Evolutionary conservation across 257 asterid species (phyloP).

Genomic region (Fraxinus americana): DNA sequence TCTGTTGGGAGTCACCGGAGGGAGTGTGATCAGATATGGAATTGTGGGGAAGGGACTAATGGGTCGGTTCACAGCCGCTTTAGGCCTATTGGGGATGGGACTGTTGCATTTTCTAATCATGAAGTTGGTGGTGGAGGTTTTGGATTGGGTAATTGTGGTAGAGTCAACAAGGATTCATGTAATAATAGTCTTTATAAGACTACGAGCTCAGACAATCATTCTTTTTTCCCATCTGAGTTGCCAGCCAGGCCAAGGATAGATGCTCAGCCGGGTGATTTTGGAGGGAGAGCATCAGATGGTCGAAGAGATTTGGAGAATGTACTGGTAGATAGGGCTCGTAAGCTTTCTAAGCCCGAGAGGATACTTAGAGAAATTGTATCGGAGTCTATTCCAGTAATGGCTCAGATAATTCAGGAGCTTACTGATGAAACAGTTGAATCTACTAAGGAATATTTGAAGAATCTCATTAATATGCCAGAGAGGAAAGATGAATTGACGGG

Average conservation of each 20-base stretch:
- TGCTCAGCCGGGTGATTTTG: constrained; percentile 56
- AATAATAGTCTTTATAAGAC: constrained; percentile 58
- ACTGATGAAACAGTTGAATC: constrained; percentile 70
- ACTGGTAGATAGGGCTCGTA: constrained; percentile 46
- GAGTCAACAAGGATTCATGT: constrained; percentile 54
- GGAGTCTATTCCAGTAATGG: constrained; percentile 63
- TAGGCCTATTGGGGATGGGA: constrained; percentile 86
- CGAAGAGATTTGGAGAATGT: constrained; percentile 46
- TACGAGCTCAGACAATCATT: constrained; percentile 63
- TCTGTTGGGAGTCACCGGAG: constrained; percentile 64
- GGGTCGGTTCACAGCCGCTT: constrained; percentile 89
- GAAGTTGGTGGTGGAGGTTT: constrained; percentile 48
- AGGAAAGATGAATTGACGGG: constrained; percentile 55
- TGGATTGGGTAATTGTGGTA: constrained; percentile 41
- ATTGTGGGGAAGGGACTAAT: constrained; percentile 91
- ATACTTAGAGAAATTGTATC: constrained; percentile 71
- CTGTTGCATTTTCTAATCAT: constrained; percentile 59
- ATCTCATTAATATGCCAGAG: constrained; percentile 49
- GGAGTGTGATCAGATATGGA: constrained; percentile 80
- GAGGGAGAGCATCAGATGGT: constrained; percentile 51
- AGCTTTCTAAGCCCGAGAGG: constrained; percentile 63
- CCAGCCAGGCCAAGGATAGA: constrained; percentile 70
- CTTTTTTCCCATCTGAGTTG: constrained; percentile 80
- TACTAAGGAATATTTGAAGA: constrained; percentile 61
- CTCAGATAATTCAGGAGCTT: constrained; percentile 72